These are phyloP conservation scores for Linum tenue DNA, from an alignment of 345 rosid species.

Conservation along the genomic window DNA sequence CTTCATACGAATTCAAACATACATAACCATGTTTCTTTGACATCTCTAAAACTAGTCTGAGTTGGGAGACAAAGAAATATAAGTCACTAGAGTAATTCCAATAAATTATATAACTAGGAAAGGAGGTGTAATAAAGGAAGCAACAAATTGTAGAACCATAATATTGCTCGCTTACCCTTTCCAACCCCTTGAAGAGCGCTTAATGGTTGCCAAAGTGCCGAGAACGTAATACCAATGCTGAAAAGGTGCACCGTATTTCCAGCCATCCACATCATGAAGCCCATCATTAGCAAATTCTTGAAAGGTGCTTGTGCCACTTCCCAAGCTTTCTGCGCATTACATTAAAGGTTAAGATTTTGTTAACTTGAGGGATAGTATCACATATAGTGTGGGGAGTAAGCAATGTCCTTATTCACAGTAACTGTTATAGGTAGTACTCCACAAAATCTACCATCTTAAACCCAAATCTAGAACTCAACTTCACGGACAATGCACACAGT, in stretches of 20 bases:
- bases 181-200: conserved; percentile 97
- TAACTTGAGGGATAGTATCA: no score
- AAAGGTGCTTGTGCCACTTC: conserved; percentile 98
- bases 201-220: conserved; percentile 98
- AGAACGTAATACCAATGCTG: conserved; percentile 95
- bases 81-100: no score
- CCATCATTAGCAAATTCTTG: conserved; percentile 99
- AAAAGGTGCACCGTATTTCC: conserved; percentile 97
- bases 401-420: no score
- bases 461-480: neutral
- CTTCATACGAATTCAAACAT: neutral
- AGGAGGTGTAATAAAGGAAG: neutral
- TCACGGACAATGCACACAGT: no score
- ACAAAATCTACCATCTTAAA: no score
- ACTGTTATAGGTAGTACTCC: no score
- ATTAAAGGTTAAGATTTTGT: neutral
- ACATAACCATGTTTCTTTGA: no score
- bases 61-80: no score
- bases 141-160: neutral
- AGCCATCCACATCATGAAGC: conserved; percentile 99
- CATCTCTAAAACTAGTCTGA: no score
- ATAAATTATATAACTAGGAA: no score
- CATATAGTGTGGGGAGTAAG: no score
- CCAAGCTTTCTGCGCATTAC: conserved; percentile 86
- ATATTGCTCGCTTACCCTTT: conserved; percentile 55